Conservation (phyloP, 805 yeast genomes). For the Kregervanrija pseudodelftensis region DNA sequence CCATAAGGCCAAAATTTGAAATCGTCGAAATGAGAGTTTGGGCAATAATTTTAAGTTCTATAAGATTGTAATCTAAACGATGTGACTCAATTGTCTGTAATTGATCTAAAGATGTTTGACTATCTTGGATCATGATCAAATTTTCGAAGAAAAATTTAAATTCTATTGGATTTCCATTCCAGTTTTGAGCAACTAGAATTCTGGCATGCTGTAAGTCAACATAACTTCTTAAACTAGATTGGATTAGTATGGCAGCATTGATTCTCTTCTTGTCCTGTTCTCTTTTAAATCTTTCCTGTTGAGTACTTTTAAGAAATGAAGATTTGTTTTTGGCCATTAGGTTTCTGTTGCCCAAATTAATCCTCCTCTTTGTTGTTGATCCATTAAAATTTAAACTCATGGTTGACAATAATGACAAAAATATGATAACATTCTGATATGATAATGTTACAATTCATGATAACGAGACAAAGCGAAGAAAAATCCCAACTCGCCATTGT, state of each 20-base stretch:
- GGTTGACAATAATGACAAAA: neutral
- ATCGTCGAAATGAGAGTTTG: too few species aligned
- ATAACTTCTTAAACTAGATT: slow-evolving; percentile 37
- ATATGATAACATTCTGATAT: too few species aligned
- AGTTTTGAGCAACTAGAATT: slow-evolving; percentile 10
- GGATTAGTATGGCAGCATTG: slow-evolving; percentile 44
- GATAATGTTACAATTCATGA: too few species aligned
- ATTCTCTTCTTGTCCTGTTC: slow-evolving; percentile 46
- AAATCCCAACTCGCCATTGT: too few species aligned
- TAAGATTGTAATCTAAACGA: too few species aligned
- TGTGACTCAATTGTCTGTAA: neutral
- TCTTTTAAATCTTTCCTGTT: slow-evolving; percentile 57
- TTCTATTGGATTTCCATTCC: slow-evolving; percentile 21
- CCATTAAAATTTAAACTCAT: slow-evolving; percentile 30
- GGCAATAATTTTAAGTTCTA: too few species aligned
- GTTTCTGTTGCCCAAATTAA: slow-evolving; percentile 42
- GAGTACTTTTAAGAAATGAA: slow-evolving; percentile 54
- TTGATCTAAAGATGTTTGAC: slow-evolving; percentile 5
- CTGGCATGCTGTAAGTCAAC: slow-evolving; percentile 28
- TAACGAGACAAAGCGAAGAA: too few species aligned
- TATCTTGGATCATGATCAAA: slow-evolving; percentile 9
- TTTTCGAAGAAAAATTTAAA: slow-evolving; percentile 26
- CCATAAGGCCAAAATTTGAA: too few species aligned
- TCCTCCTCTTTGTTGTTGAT: slow-evolving; percentile 26
- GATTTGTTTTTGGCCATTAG: slow-evolving; percentile 27